Percentiles rank a stretch among this genome's conserved stretches.
Evolutionary conservation across 495 filamentous ascomycete genomes (phyloP).

Genomic region (Penicillium turbatum): DNA sequence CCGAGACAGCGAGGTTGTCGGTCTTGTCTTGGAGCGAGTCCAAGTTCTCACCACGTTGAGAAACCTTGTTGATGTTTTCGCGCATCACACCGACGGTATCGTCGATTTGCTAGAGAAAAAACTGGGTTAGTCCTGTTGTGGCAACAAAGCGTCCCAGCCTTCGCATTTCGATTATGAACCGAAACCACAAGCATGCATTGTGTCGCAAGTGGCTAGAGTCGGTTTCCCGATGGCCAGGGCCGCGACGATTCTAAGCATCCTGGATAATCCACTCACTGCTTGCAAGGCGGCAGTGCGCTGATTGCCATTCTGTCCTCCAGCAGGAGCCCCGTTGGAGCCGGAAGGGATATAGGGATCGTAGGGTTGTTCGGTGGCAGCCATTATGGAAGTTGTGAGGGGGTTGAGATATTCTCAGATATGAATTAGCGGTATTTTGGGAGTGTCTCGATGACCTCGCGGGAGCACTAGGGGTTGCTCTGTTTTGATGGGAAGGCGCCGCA

Average conservation of each 20-base stretch:
- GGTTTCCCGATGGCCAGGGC: not conserved
- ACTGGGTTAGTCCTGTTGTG: conserved; percentile 16
- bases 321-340: conserved; percentile 48
- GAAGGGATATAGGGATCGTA: conserved; percentile 92
- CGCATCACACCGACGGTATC: conserved; percentile 89
- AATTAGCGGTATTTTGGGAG: conserved; percentile 6
- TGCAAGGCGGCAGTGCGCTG: conserved; percentile 69
- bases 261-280: conserved; percentile 57
- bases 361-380: conserved; percentile 64
- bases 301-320: conserved; percentile 54
- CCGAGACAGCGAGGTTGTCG: conserved; percentile 82
- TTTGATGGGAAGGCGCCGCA: conserved; percentile 10
- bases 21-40: conserved; percentile 94
- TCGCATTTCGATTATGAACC: conserved; percentile 1
- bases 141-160: not conserved
- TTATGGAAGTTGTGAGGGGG: conserved; percentile 33
- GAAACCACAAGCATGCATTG: not conserved
- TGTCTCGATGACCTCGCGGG: conserved; percentile 11
- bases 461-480: conserved; percentile 23
- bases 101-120: conserved; percentile 78
- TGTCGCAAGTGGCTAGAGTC: not conserved
- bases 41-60: conserved; percentile 84
- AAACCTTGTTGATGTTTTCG: conserved; percentile 90
- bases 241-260: not conserved
- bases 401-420: conserved; percentile 15